Evolutionary conservation across 805 yeast genomes (phyloP).

Genomic region (Ogataea sp.): DNA sequence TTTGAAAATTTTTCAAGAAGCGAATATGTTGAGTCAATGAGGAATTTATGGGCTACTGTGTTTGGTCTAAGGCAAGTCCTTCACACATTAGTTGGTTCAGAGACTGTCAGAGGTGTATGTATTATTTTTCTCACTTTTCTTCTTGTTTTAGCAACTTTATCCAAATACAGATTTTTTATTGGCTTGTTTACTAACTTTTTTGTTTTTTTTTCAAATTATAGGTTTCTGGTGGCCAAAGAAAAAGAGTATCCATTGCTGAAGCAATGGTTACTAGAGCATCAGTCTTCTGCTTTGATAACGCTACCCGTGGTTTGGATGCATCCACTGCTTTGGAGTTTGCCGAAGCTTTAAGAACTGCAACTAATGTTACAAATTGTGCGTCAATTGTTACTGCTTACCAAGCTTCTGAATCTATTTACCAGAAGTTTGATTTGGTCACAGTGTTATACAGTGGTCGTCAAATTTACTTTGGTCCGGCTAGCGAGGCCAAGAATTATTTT

Average conservation of each 20-base stretch:
- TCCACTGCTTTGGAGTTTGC: conserved; percentile 62
- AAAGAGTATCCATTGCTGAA: conserved; percentile 63
- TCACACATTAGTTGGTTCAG: conserved; percentile 58
- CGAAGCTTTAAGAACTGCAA: conserved; percentile 53
- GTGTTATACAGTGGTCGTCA: conserved; percentile 56
- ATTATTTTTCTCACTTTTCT: conserved; percentile 20
- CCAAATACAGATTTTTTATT: neutral
- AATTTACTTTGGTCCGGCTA: conserved; percentile 50
- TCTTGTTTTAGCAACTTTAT: neutral
- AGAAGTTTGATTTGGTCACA: conserved; percentile 51
- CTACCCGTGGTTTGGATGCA: conserved; percentile 66
- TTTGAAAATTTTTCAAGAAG: conserved; percentile 33
- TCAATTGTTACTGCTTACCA: conserved; percentile 62
- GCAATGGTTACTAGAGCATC: conserved; percentile 47
- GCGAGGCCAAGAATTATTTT: conserved; percentile 45
- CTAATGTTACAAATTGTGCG: conserved; percentile 47
- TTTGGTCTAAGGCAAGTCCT: conserved; percentile 53
- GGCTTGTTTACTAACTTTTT: neutral
- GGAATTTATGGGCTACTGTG: conserved; percentile 44
- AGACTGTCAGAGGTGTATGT: conserved; percentile 51
- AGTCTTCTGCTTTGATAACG: conserved; percentile 58
- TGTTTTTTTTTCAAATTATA: neutral
- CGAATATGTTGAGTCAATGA: conserved; percentile 32
- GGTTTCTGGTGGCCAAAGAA: conserved; percentile 65
- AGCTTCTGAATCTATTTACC: conserved; percentile 59